phyloP scores from a whole-genome alignment of 1,284 basidiomycete species.

The Grifola frondosa region DNA sequence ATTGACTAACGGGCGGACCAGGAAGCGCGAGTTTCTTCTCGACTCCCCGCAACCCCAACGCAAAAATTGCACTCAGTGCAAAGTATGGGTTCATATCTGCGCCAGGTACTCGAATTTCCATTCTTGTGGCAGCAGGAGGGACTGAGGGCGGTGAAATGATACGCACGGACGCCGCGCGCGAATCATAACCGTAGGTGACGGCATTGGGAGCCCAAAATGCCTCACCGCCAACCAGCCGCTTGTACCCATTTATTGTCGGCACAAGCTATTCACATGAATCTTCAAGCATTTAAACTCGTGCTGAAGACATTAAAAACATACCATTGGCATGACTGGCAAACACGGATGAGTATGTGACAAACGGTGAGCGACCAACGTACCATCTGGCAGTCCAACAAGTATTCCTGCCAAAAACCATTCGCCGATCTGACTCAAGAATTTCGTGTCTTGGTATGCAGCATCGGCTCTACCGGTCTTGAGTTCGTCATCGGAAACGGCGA shows the following conservation, averaged over 20 bases:
- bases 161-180: constrained; percentile 86
- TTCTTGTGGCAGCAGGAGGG: constrained; percentile 76
- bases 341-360: constrained; percentile 28
- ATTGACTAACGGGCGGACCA: constrained; percentile 68
- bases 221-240: constrained; percentile 92
- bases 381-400: constrained; percentile 84
- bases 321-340: constrained; percentile 29
- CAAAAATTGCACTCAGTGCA: constrained; percentile 83
- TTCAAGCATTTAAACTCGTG: background rate
- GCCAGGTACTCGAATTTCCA: constrained; percentile 93
- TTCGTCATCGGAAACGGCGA: constrained; percentile 68
- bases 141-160: constrained; percentile 90
- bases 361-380: constrained; percentile 41
- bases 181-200: constrained; percentile 93
- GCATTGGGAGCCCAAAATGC: constrained; percentile 95
- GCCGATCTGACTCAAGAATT: constrained; percentile 79
- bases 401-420: constrained; percentile 94
- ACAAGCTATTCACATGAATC: constrained; percentile 58
- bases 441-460: constrained; percentile 80
- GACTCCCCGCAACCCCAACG: constrained; percentile 85
- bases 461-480: constrained; percentile 58
- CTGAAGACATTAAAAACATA: constrained; percentile 6
- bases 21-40: constrained; percentile 71
- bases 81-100: constrained; percentile 96
- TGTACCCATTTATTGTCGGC: constrained; percentile 97